Evolutionary conservation across 2,329 filamentous ascomycete genomes (phyloP), one percentile per base, ranked within the genome.

Genomic region (Septoria linicola): DNA sequence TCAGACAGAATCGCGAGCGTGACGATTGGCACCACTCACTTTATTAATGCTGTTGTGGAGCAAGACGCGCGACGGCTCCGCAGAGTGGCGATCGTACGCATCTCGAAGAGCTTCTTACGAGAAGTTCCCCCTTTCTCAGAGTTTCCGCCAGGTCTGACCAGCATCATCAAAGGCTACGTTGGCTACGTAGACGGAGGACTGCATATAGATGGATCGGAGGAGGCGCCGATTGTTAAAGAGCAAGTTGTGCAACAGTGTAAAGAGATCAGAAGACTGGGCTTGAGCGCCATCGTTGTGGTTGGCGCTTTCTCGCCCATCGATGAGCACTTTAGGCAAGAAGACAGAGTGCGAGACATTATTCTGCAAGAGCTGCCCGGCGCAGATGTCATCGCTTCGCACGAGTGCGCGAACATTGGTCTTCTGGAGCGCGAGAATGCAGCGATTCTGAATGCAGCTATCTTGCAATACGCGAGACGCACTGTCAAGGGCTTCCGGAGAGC

Each of bases 241-340:
- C 69, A 79, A 69, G 66, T 77, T 16, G 59, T 75, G 4, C 67
- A 70, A 31, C 66, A 74, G 57, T 75, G 73, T 50, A 68, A 60
- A 4, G 66, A 69, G 16, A 75, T 77, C 57, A 73, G 71, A 59
- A 68, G 70, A 31, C 70, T 71, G 17, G 70, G 70, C 1, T 66
- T 77, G 44, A 69, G 65, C 16, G 72, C 72, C 32, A 69, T 84
- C 1, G 80, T 81, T 0, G 68, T 84, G 3, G 75, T 77, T 3
- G 80, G 80, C 1, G 74, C 82, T 7, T 83, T 80, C 65, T 79
- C 77, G 7, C 80, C 80, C 0, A 78, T 82, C 19, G 80, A 84
- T 60, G 73, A 76, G 8, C 57, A 72, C 3, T 75, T 75, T 58
- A 66, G 65, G 35, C 80, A 83, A 61, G 80, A 82, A 64, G 69